Percentiles rank a stretch among this genome's conserved stretches.
phyloP scores from a whole-genome alignment of 306 rosid genomes.

The Cucumis hystrix region DNA sequence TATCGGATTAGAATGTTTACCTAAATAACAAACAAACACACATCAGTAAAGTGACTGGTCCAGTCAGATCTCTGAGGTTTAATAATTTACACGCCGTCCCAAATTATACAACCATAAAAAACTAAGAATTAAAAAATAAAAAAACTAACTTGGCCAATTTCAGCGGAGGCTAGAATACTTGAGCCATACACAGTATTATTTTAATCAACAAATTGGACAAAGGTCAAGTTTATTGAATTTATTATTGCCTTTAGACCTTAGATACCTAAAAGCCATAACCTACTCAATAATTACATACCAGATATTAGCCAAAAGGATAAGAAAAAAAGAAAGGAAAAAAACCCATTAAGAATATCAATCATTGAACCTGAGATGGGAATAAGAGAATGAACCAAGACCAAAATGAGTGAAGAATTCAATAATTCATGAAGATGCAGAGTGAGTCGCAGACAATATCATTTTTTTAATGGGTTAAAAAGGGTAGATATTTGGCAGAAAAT shows the following conservation, averaged over 20 bases:
- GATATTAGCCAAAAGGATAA: neutral
- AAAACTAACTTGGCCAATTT: neutral
- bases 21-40: neutral
- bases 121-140: neutral
- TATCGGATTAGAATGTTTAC: neutral
- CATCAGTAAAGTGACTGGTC: neutral
- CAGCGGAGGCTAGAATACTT: neutral
- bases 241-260: neutral
- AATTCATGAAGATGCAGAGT: neutral
- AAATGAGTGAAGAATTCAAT: neutral
- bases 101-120: neutral
- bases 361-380: neutral
- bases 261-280: conserved; percentile 1
- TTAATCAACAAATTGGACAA: neutral
- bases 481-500: neutral
- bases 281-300: neutral
- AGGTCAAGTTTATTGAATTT: neutral
- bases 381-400: neutral
- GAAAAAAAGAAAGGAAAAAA: neutral
- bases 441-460: neutral
- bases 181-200: neutral
- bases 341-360: neutral
- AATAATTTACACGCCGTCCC: neutral
- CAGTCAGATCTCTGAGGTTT: neutral
- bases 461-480: neutral